Evolutionary conservation across 2,329 filamentous ascomycete species (phyloP).

Genomic region (Pseudohalonectria lignicola): DNA sequence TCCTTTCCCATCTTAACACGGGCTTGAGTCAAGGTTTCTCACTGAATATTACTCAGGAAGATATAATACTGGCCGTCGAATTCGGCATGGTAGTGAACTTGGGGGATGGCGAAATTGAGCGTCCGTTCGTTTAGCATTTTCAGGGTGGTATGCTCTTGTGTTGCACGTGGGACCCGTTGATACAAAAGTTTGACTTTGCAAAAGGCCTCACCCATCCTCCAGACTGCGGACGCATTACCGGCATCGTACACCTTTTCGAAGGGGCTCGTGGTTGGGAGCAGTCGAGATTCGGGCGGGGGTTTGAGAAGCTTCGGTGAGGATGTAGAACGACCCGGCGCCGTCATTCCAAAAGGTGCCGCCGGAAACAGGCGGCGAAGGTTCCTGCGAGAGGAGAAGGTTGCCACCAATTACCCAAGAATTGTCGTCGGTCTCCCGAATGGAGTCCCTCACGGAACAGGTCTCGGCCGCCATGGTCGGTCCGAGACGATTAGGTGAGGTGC

Average conservation of each 20-base stretch:
- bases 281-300: neutral
- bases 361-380: neutral
- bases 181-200: no score
- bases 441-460: constrained; percentile 20
- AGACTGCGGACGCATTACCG: neutral
- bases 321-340: neutral
- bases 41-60: no score
- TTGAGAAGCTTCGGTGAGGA: neutral
- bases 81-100: no score
- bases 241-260: neutral
- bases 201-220: neutral
- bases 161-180: no score
- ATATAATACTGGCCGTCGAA: no score
- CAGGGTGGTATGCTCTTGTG: no score
- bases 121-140: no score
- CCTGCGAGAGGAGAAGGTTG: neutral
- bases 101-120: no score
- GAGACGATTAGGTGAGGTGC: no score
- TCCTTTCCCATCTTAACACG: no score
- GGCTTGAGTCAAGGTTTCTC: no score
- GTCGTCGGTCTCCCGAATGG: neutral
- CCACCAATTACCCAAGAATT: neutral
- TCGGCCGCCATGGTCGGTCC: no score
- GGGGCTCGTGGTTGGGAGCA: neutral
- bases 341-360: neutral